Percentiles rank a stretch among this genome's conserved stretches.
Conservation (phyloP, 495 filamentous ascomycete species). For the Xanthoparmelia taractica region DNA sequence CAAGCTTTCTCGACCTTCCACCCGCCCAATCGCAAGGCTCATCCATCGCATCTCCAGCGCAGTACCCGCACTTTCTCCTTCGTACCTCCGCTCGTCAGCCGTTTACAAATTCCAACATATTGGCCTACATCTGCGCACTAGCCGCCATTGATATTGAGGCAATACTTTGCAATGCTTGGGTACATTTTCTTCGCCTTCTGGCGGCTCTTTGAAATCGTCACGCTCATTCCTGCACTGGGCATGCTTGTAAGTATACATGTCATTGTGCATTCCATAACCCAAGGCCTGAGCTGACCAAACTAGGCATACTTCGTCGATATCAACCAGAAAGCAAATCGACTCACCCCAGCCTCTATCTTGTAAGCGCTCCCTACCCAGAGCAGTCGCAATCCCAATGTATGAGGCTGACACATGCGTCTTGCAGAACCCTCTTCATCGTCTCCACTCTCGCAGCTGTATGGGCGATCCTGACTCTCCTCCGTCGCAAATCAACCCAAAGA, state of each 20-base stretch:
- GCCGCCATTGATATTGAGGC: slow-evolving; percentile 13
- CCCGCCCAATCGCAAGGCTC: neutral
- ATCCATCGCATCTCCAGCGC: neutral
- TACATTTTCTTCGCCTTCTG: slow-evolving; percentile 77
- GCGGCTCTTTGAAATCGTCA: slow-evolving; percentile 74
- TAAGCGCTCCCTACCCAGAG: slow-evolving; percentile 3
- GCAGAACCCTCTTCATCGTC: slow-evolving; percentile 74
- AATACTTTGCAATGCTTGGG: slow-evolving; percentile 54
- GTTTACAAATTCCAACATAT: neutral
- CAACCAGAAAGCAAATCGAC: slow-evolving; percentile 57
- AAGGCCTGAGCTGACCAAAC: neutral
- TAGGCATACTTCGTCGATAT: slow-evolving; percentile 71
- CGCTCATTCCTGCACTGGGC: slow-evolving; percentile 79
- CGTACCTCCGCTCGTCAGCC: neutral
- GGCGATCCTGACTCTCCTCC: slow-evolving; percentile 73
- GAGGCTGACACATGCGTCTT: neutral
- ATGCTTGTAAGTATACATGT: slow-evolving; percentile 55
- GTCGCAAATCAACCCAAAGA: slow-evolving; percentile 60
- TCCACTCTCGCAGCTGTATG: slow-evolving; percentile 72
- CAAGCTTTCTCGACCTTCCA: neutral
- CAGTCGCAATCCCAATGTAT: neutral
- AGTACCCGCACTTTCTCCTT: neutral
- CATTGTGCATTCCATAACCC: neutral
- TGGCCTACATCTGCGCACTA: slow-evolving; percentile 8
- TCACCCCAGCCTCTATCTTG: slow-evolving; percentile 75